Evolutionary conservation across 2,329 filamentous ascomycete genomes (phyloP), one percentile per base, ranked within the genome.

Genomic region (Alternaria rosae): DNA sequence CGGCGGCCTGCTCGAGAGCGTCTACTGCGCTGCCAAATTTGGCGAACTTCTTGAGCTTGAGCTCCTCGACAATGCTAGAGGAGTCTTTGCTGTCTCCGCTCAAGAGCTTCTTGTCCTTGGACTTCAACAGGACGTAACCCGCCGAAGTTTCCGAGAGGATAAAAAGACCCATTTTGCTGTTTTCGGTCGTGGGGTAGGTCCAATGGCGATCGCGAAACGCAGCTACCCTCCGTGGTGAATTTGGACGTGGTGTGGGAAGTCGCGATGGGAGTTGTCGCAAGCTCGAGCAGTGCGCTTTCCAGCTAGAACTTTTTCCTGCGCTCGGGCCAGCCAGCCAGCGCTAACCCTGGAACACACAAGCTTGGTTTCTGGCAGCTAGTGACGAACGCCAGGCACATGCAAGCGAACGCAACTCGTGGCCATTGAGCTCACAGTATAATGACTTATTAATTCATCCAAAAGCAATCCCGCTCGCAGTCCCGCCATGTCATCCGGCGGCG

Each of bases 51-150:
- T 98, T 98, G 79, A 98, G 86, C 84, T 97, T 97, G 75, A 99
- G 84, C 91, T 97, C 88, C 74, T 92, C 91, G 74, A 93, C 92
- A 68, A 97, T 88, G 74, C 92, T 92, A 81, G 97, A 93, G 35
- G 93, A 89, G 62, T 91, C 91, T 69, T 89, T 87, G 65, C 93
- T 86, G 67, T 88, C 86, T 56, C 88, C 86, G 82, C 94, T 91
- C 76, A 99, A 86, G 62, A 98, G 88, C 86, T 98, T 98, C 89
- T 97, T 98, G 87, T 98, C 94, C 81, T 94, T 93, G 74, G 94
- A 92, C 87, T 99, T 98, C 85, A 99, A 93, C 81, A 99, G 89
- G 82, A 94, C 95, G 85, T 98, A 98, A 81, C 95, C 97, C 74
- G 94, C 94, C 74, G 73, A 76, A 50, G 76, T 78, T 67, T 79